Conservation (phyloP, 352 stramenopile species). For the Globisporangium heterothallicum region DNA sequence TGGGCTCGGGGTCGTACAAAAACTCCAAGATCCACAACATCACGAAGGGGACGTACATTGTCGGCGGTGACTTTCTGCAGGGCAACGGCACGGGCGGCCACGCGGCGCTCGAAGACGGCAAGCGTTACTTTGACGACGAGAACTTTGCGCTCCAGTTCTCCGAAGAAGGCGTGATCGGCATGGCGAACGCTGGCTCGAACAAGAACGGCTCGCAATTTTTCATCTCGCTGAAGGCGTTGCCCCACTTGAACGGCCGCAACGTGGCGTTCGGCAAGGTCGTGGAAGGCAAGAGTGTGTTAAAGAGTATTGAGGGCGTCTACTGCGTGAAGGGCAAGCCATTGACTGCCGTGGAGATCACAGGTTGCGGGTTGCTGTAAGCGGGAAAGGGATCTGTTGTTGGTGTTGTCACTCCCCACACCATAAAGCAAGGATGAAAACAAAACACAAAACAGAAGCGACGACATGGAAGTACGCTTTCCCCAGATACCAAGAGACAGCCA, state of each 20-base stretch:
- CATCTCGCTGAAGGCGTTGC: constrained; percentile 88
- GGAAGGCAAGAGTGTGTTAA: constrained; percentile 76
- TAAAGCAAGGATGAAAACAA: constrained; percentile 38
- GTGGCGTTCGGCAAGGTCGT: constrained; percentile 86
- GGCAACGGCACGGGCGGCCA: constrained; percentile 74
- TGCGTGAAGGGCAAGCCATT: constrained; percentile 80
- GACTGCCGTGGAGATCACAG: constrained; percentile 74
- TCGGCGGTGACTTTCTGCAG: constrained; percentile 67
- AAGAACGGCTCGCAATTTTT: constrained; percentile 99
- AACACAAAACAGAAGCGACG: neutral
- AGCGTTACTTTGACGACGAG: constrained; percentile 82
- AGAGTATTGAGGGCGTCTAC: constrained; percentile 79
- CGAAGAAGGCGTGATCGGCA: constrained; percentile 84
- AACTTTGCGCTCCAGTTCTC: constrained; percentile 86
- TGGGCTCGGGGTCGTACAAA: constrained; percentile 77
- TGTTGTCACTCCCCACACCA: constrained; percentile 22
- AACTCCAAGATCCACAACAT: constrained; percentile 83
- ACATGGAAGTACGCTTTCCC: no score
- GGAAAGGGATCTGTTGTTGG: neutral
- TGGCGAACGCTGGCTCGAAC: constrained; percentile 97
- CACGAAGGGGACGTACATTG: constrained; percentile 74
- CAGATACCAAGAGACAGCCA: no score
- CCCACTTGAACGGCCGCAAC: constrained; percentile 84
- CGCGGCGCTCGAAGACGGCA: constrained; percentile 57
- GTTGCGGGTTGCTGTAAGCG: constrained; percentile 71